Percentiles rank a stretch among this genome's conserved stretches.
These are phyloP conservation scores for Boechera stricta DNA, from an alignment of 345 rosid genomes.

Conservation along the genomic window DNA sequence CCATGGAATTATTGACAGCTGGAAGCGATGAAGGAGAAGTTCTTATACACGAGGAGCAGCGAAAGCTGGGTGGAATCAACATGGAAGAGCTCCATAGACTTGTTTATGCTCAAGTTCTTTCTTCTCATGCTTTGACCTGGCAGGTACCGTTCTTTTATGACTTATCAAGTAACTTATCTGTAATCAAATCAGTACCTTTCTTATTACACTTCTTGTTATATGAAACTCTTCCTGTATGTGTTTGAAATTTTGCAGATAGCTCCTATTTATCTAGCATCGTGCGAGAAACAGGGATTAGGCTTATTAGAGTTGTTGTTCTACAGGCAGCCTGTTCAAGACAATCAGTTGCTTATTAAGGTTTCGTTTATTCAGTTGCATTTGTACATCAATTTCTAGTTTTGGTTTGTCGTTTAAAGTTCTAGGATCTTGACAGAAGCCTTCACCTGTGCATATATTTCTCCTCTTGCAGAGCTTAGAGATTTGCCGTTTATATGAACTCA, in stretches of 20 bases:
- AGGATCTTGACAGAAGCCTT: constrained; percentile 24
- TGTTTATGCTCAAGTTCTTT: constrained; percentile 92
- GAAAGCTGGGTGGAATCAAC: constrained; percentile 75
- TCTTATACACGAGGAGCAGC: constrained; percentile 78
- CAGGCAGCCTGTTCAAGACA: constrained; percentile 76
- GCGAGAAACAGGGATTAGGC: constrained; percentile 86
- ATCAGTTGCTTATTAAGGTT: constrained; percentile 78
- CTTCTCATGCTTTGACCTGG: constrained; percentile 93
- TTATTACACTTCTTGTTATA: not conserved
- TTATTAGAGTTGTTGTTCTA: constrained; percentile 74
- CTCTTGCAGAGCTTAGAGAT: constrained; percentile 80
- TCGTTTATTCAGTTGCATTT: constrained; percentile 17
- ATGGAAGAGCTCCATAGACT: constrained; percentile 91
- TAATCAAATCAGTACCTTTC: constrained; percentile 10
- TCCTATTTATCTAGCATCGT: constrained; percentile 85
- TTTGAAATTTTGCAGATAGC: constrained; percentile 66
- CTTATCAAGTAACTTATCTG: not conserved
- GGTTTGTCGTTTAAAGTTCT: not conserved
- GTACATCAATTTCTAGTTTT: constrained; percentile 7
- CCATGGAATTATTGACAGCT: constrained; percentile 81
- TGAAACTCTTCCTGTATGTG: not conserved
- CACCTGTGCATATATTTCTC: constrained; percentile 28
- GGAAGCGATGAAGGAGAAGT: constrained; percentile 75
- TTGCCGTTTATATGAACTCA: constrained; percentile 84
- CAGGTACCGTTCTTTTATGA: constrained; percentile 60